Evolutionary conservation across 495 filamentous ascomycete genomes (phyloP).

Genomic region (Daldinia childiae): DNA sequence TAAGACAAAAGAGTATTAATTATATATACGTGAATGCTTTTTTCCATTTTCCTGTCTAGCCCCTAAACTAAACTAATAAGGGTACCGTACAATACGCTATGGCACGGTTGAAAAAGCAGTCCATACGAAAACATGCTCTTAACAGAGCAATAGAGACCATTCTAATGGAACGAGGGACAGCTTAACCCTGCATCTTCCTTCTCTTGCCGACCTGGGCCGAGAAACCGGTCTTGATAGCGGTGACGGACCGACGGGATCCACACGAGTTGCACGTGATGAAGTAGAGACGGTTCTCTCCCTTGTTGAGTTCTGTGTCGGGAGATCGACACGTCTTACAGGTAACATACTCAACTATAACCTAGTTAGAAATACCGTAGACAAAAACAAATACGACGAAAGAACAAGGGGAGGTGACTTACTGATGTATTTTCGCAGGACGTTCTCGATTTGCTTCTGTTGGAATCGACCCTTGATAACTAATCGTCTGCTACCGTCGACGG

Average conservation of each 20-base stretch:
- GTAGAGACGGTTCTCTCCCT: constrained; percentile 96
- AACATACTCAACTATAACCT: constrained; percentile 84
- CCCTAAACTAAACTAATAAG: constrained; percentile 8
- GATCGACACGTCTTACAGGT: constrained; percentile 97
- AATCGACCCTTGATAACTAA: constrained; percentile 99
- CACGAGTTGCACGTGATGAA: constrained; percentile 67
- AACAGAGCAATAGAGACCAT: neutral
- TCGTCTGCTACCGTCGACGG: constrained; percentile 89
- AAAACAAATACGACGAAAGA: neutral
- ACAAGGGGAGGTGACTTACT: constrained; percentile 66
- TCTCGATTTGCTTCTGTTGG: constrained; percentile 98
- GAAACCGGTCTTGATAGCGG: constrained; percentile 99
- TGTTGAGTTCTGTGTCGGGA: constrained; percentile 94
- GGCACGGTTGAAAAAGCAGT: neutral
- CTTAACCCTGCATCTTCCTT: constrained; percentile 66
- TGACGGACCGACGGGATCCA: constrained; percentile 87
- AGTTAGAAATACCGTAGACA: constrained; percentile 23
- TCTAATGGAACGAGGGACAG: neutral
- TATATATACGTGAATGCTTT: constrained; percentile 8
- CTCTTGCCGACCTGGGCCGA: constrained; percentile 97
- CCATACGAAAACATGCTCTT: neutral
- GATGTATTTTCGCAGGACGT: constrained; percentile 92
- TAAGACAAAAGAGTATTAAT: neutral
- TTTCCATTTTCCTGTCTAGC: constrained; percentile 23
- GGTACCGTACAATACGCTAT: neutral